These are phyloP conservation scores for Detonula confervacea DNA, from an alignment of 352 stramenopile genomes.

Conservation along the genomic window DNA sequence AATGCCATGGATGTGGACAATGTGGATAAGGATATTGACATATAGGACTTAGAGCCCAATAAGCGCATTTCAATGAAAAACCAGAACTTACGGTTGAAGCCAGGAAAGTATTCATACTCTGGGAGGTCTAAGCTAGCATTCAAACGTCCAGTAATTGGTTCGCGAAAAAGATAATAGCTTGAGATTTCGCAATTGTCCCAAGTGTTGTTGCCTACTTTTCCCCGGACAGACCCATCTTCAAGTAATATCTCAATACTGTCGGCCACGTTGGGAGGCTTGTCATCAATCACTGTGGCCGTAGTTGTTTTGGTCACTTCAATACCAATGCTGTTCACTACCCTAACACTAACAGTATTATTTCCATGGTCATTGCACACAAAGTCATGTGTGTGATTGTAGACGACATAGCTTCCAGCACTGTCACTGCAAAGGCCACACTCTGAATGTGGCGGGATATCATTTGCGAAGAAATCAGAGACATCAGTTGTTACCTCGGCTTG, in stretches of 20 bases:
- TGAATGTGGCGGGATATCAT: neutral
- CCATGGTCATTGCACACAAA: neutral
- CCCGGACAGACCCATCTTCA: neutral
- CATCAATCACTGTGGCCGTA: neutral
- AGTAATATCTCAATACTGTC: neutral
- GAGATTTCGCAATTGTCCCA: neutral
- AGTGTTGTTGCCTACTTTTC: neutral
- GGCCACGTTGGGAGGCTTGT: neutral
- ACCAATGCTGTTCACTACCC: neutral
- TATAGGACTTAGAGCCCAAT: no score
- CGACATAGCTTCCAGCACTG: neutral
- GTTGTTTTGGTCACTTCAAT: neutral
- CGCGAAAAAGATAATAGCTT: neutral
- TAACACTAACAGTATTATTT: neutral
- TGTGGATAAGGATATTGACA: no score
- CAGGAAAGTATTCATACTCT: neutral
- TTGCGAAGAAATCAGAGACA: neutral
- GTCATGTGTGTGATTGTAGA: neutral
- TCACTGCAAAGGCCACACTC: neutral
- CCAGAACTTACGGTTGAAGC: neutral
- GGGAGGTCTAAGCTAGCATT: neutral
- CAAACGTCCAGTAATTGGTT: neutral
- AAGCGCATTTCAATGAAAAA: no score
- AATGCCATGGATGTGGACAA: no score
- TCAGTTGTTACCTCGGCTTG: neutral